Conservation (phyloP, 2,329 filamentous ascomycete species). For the Phaeomoniella chlamydospora region DNA sequence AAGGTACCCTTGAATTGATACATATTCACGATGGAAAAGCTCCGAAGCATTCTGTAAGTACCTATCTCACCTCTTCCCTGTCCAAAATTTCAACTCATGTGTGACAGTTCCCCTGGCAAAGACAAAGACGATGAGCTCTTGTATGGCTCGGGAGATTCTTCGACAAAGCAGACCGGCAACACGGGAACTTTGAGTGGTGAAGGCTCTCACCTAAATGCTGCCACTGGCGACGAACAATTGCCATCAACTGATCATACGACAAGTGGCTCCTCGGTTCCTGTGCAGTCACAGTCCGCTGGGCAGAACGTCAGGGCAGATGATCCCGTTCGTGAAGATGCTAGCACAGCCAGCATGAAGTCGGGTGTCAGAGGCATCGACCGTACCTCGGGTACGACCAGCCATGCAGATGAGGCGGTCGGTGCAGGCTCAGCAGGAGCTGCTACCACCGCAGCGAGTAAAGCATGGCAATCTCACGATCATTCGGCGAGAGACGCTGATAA, state of each 20-base stretch:
- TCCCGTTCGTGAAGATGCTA: neutral
- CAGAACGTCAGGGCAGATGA: too few relatives aligned
- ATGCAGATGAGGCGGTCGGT: neutral
- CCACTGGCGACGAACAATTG: neutral
- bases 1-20: too few relatives aligned
- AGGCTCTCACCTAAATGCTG: neutral
- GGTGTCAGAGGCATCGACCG: neutral
- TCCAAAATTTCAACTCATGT: too few relatives aligned
- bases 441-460: neutral
- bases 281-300: neutral
- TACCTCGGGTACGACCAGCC: neutral
- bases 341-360: conserved; percentile 1
- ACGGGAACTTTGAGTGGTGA: neutral
- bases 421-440: neutral
- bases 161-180: conserved; percentile 4
- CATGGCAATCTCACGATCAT: conserved; percentile 1
- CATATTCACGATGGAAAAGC: too few relatives aligned
- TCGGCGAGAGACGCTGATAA: neutral
- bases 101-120: conserved; percentile 11
- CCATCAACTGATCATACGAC: neutral
- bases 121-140: conserved; percentile 11
- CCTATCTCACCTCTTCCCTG: too few relatives aligned
- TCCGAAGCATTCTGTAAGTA: too few relatives aligned
- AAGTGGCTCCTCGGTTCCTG: neutral
- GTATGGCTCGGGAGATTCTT: conserved; percentile 9